Conservation (phyloP, 139 green algal genomes). For the Closterium sp. region DNA sequence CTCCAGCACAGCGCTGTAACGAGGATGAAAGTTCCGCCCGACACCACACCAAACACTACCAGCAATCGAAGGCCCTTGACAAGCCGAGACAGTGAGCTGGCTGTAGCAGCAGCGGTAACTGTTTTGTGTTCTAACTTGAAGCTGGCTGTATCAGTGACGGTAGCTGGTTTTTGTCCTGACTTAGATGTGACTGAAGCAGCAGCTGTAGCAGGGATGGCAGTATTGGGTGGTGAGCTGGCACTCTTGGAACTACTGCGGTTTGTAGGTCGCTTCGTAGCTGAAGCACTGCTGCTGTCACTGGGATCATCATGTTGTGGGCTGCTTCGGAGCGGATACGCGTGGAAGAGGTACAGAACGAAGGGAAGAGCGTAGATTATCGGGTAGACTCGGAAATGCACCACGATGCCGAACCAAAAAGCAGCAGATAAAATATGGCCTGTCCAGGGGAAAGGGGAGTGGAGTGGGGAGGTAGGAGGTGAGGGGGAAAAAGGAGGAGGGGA, state of each 20-base stretch:
- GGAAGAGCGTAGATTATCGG: slow-evolving; percentile 84
- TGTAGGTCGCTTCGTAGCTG: too few relatives aligned
- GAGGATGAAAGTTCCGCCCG: not conserved
- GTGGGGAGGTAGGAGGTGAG: not conserved
- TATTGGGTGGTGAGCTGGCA: not conserved
- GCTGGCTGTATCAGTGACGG: too few relatives aligned
- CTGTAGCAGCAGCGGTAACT: not conserved
- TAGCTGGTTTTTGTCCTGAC: too few relatives aligned
- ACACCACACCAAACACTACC: not conserved
- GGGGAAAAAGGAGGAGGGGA: not conserved
- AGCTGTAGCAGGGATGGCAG: not conserved
- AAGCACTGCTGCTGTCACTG: too few relatives aligned
- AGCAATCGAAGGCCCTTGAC: not conserved
- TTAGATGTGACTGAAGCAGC: not conserved
- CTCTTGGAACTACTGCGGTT: not conserved
- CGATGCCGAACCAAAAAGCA: slow-evolving; percentile 71
- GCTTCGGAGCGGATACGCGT: not conserved
- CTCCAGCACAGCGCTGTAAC: not conserved
- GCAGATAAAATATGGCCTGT: not conserved
- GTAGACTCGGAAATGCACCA: slow-evolving; percentile 89
- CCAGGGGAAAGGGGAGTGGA: not conserved
- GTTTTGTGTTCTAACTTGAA: too few relatives aligned
- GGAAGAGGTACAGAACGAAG: slow-evolving; percentile 29
- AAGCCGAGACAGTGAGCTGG: not conserved
- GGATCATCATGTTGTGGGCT: not conserved